Evolutionary conservation across 805 yeast species (phyloP).

Genomic region (Myxozyma melibiosi): DNA sequence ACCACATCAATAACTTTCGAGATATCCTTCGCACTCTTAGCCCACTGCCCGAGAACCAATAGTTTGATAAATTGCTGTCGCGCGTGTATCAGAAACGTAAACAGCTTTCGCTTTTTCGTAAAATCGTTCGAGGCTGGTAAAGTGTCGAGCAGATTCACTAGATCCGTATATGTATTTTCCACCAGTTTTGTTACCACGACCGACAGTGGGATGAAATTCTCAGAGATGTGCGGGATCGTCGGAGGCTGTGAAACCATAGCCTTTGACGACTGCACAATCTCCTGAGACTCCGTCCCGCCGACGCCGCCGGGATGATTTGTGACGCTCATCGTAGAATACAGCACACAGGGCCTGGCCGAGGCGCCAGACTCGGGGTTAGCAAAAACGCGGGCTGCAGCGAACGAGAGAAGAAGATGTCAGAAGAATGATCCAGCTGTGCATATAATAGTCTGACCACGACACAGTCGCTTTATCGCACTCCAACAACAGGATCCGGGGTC

Average conservation of each 20-base stretch:
- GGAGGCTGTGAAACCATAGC: not conserved
- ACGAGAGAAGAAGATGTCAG: not conserved
- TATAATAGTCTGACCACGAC: not conserved
- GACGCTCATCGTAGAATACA: conserved; percentile 5
- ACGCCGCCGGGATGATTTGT: not conserved
- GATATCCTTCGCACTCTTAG: conserved; percentile 68
- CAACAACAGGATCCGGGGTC: too few species aligned
- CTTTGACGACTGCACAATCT: not conserved
- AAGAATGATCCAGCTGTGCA: not conserved
- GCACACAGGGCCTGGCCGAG: conserved; percentile 18
- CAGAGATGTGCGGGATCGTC: conserved; percentile 68
- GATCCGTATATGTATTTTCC: conserved; percentile 63
- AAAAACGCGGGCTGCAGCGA: conserved; percentile 1
- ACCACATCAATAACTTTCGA: conserved; percentile 79
- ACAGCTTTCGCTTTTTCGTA: conserved; percentile 65
- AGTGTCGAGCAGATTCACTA: conserved; percentile 62
- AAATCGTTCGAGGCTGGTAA: conserved; percentile 61
- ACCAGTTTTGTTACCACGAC: conserved; percentile 61
- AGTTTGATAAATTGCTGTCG: conserved; percentile 83
- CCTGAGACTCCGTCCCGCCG: not conserved
- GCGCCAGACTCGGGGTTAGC: conserved; percentile 14
- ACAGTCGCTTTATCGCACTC: not conserved
- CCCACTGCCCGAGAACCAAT: conserved; percentile 89
- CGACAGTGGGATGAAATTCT: conserved; percentile 67
- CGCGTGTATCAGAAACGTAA: conserved; percentile 67